phyloP scores from a whole-genome alignment of 1,284 basidiomycete species.

The Leucoagaricus sp. region DNA sequence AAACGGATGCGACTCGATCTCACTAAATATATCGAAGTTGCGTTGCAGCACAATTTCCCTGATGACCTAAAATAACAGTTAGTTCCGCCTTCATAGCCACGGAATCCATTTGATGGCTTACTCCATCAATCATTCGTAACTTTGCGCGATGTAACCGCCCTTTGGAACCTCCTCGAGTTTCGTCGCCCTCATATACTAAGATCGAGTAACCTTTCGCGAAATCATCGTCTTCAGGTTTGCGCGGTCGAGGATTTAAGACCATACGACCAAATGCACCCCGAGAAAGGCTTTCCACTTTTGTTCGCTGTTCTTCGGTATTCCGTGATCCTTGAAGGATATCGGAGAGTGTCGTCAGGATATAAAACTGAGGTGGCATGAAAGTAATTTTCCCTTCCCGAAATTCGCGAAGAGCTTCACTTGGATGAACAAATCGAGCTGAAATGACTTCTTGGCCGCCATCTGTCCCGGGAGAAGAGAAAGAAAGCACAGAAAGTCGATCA shows the following conservation, averaged over 20 bases:
- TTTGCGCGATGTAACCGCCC: slow-evolving; percentile 59
- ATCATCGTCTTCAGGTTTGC: slow-evolving; percentile 29
- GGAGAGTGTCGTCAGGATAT: slow-evolving; percentile 60
- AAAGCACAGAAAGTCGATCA: neutral
- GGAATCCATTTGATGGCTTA: slow-evolving; percentile 30
- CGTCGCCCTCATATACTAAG: slow-evolving; percentile 69
- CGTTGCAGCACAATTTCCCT: slow-evolving; percentile 50
- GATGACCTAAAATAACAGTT: slow-evolving; percentile 37
- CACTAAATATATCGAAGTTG: slow-evolving; percentile 61
- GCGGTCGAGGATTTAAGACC: slow-evolving; percentile 51
- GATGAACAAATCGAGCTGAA: slow-evolving; percentile 61
- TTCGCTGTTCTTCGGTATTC: slow-evolving; percentile 47
- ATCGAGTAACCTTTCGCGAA: slow-evolving; percentile 46
- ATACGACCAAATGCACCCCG: slow-evolving; percentile 56
- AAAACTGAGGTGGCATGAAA: slow-evolving; percentile 74
- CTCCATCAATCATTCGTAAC: slow-evolving; percentile 48
- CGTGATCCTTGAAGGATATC: slow-evolving; percentile 42
- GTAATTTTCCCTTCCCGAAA: slow-evolving; percentile 50
- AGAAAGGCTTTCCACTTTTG: slow-evolving; percentile 48
- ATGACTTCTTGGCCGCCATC: slow-evolving; percentile 72
- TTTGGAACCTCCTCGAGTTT: slow-evolving; percentile 56
- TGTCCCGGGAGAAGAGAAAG: slow-evolving; percentile 7
- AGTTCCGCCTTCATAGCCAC: neutral
- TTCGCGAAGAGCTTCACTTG: slow-evolving; percentile 49
- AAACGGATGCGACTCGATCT: slow-evolving; percentile 40